A percentile compares a stretch with the other conserved stretches of the same genome.
These are phyloP conservation scores for Diaporthe citriasiana DNA, from an alignment of 2,329 filamentous ascomycete genomes.

Conservation along the genomic window DNA sequence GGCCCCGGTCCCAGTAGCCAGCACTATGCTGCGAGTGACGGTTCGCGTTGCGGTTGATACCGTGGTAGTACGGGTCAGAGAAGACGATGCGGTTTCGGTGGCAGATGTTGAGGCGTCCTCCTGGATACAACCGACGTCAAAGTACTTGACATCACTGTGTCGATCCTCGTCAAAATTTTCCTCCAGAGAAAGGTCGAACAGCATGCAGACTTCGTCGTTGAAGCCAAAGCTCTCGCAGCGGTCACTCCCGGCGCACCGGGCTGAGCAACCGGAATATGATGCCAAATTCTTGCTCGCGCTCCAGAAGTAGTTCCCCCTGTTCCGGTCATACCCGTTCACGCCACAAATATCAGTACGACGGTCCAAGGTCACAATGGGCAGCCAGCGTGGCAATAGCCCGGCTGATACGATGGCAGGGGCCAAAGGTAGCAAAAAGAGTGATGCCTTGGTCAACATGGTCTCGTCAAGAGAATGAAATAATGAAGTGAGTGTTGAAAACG, in stretches of 20 bases:
- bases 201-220: conserved; percentile 25
- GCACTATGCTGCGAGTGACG: conserved; percentile 2
- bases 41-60: conserved; percentile 1
- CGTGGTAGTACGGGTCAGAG: not conserved
- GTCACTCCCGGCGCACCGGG: not conserved
- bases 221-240: conserved; percentile 37
- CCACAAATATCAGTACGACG: conserved; percentile 17
- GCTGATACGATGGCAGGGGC: conserved; percentile 10
- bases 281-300: conserved; percentile 22
- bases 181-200: conserved; percentile 7
- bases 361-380: not conserved
- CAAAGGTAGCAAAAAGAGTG: conserved; percentile 23
- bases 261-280: conserved; percentile 28
- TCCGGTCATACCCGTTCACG: conserved; percentile 3
- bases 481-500: not conserved
- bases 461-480: conserved; percentile 1
- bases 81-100: not conserved
- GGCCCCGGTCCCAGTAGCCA: conserved; percentile 8
- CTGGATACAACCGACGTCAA: conserved; percentile 28
- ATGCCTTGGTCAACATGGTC: conserved; percentile 18
- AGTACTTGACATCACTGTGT: conserved; percentile 15
- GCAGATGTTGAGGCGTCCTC: not conserved
- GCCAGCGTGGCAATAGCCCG: conserved; percentile 14
- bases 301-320: conserved; percentile 30
- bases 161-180: conserved; percentile 22